Conservation (phyloP, 2,329 filamentous ascomycete genomes). For the Colletotrichum lini region DNA sequence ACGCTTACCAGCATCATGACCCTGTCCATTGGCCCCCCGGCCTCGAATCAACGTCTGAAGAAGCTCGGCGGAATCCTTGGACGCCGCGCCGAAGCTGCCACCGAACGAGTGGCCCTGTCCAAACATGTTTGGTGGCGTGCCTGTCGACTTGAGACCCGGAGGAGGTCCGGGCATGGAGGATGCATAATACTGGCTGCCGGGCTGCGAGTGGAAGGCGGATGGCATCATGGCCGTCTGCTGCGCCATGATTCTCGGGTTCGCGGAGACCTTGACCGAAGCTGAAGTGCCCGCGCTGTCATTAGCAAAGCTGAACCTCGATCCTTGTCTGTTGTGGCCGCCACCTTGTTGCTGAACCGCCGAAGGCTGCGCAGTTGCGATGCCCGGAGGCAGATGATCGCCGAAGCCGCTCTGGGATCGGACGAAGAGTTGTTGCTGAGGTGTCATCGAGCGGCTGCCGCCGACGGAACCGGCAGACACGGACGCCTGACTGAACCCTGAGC, state of each 20-base stretch:
- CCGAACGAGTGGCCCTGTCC: slow-evolving; percentile 90
- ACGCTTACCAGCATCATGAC: slow-evolving; percentile 94
- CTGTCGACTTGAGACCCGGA: slow-evolving; percentile 93
- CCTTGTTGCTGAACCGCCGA: slow-evolving; percentile 72
- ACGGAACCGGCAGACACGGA: slow-evolving; percentile 70
- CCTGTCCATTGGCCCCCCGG: slow-evolving; percentile 77
- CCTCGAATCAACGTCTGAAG: slow-evolving; percentile 86
- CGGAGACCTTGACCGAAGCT: slow-evolving; percentile 80
- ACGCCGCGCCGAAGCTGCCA: slow-evolving; percentile 75
- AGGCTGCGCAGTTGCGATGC: slow-evolving; percentile 66
- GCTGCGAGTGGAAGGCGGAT: slow-evolving; percentile 70
- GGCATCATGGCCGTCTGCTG: slow-evolving; percentile 93
- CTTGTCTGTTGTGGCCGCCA: slow-evolving; percentile 82
- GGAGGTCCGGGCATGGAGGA: slow-evolving; percentile 92
- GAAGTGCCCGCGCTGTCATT: slow-evolving; percentile 78
- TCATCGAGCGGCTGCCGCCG: slow-evolving; percentile 77
- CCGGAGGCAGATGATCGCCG: slow-evolving; percentile 72
- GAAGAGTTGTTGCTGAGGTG: slow-evolving; percentile 82
- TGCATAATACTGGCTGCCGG: slow-evolving; percentile 82
- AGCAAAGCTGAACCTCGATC: slow-evolving; percentile 89
- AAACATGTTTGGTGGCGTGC: slow-evolving; percentile 95
- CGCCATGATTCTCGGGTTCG: slow-evolving; percentile 84
- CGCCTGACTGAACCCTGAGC: slow-evolving; percentile 63
- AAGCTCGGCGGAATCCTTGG: slow-evolving; percentile 83
- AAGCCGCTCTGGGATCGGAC: slow-evolving; percentile 75